Evolutionary conservation across 495 filamentous ascomycete genomes (phyloP).

Genomic region (Hypoxylon crocopeplum): DNA sequence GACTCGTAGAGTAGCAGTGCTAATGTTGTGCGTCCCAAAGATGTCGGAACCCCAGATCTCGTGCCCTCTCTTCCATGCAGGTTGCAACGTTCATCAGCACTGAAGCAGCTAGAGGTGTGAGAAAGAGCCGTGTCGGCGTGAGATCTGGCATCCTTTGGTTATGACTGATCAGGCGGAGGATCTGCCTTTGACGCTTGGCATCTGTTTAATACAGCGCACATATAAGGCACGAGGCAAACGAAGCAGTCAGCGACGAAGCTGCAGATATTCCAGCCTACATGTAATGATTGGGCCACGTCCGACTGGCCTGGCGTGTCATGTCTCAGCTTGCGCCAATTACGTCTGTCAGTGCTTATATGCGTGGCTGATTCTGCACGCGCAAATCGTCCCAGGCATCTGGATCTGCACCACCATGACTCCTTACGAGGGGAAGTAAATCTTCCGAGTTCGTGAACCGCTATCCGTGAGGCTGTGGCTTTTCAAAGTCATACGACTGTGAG

Average conservation of each 20-base stretch:
- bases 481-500: constrained; percentile 10
- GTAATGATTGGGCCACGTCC: not conserved
- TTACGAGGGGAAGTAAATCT: constrained; percentile 27
- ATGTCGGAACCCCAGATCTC: constrained; percentile 4
- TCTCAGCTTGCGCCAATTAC: no score
- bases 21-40: constrained; percentile 7
- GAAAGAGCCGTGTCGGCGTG: not conserved
- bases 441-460: constrained; percentile 12
- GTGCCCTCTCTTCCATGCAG: constrained; percentile 1
- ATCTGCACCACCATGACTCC: constrained; percentile 14
- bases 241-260: not conserved
- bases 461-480: constrained; percentile 21
- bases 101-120: no score
- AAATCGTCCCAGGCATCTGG: constrained; percentile 6
- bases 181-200: constrained; percentile 20
- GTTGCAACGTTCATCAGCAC: not conserved
- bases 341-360: no score
- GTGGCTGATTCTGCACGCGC: not conserved
- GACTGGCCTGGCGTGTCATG: constrained; percentile 5
- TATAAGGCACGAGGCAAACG: no score
- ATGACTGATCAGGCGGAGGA: constrained; percentile 11
- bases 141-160: not conserved
- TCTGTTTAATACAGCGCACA: not conserved
- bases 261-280: not conserved
- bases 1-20: constrained; percentile 1